Percentiles rank a stretch among this genome's conserved stretches.
Evolutionary conservation across 345 rosid species (phyloP).

Genomic region (Trapa incisa): DNA sequence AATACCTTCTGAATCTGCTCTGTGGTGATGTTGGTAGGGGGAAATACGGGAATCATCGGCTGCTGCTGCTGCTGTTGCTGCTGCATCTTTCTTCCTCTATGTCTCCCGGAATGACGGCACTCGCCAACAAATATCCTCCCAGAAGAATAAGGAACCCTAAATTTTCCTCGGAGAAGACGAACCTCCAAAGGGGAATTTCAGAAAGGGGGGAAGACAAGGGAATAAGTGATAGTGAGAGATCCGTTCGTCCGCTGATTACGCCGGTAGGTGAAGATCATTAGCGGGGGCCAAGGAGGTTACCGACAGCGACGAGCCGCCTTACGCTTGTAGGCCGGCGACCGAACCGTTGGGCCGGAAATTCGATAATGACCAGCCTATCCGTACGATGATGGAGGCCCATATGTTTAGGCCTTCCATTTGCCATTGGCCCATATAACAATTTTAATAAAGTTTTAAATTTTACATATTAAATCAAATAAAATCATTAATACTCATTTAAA

Average conservation of each 20-base stretch:
- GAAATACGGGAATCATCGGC: slow-evolving; percentile 48
- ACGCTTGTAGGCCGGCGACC: too few species aligned
- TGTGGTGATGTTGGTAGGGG: slow-evolving; percentile 65
- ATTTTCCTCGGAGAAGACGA: background rate
- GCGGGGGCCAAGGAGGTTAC: background rate
- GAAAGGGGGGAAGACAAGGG: background rate
- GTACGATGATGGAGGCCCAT: too few species aligned
- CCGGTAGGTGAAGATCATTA: background rate
- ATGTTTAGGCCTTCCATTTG: too few species aligned
- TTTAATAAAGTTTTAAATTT: too few species aligned
- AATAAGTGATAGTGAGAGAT: background rate
- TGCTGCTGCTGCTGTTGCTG: slow-evolving; percentile 42
- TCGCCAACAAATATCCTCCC: background rate
- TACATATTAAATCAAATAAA: too few species aligned
- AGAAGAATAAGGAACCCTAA: background rate
- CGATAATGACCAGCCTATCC: too few species aligned
- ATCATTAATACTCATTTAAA: too few species aligned
- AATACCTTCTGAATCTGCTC: slow-evolving; percentile 93
- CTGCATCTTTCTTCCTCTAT: slow-evolving; percentile 39
- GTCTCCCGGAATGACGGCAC: background rate
- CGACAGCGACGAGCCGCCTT: too few species aligned
- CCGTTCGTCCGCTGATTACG: background rate
- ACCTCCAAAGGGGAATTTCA: too few species aligned
- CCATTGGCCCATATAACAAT: too few species aligned
- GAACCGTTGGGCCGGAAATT: too few species aligned